These are phyloP conservation scores for Exophiala oligosperma DNA, from an alignment of 2,329 filamentous ascomycete species.

Conservation along the genomic window DNA sequence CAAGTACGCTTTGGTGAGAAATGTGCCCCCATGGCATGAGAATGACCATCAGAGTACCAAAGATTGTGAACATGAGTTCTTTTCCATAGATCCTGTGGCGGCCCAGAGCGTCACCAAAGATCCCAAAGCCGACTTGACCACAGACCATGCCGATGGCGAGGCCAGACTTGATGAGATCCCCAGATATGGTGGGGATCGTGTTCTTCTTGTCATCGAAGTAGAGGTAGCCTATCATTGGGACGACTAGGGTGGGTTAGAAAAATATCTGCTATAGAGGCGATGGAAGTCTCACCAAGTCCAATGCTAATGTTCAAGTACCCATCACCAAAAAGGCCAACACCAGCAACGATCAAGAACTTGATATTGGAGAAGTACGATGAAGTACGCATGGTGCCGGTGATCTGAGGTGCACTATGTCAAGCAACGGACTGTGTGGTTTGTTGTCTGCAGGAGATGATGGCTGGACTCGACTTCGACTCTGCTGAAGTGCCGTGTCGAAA, in stretches of 20 bases:
- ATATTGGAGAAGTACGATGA: conserved; percentile 21
- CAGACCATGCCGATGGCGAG: conserved; percentile 32
- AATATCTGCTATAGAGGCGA: background rate
- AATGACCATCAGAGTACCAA: conserved; percentile 30
- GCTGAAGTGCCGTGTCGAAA: background rate
- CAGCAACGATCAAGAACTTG: conserved; percentile 29
- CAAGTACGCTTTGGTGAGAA: conserved; percentile 18
- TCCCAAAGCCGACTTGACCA: conserved; percentile 32
- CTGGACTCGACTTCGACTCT: too few species aligned
- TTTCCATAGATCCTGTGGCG: conserved; percentile 32
- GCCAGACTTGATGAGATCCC: conserved; percentile 29
- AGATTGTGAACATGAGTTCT: conserved; percentile 30
- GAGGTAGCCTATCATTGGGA: conserved; percentile 32
- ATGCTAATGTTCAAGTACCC: conserved; percentile 33
- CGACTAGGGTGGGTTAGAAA: conserved; percentile 19
- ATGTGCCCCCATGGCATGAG: conserved; percentile 28
- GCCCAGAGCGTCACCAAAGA: conserved; percentile 32
- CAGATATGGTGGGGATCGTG: conserved; percentile 15
- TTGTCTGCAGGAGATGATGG: background rate
- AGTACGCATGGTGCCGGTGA: conserved; percentile 4
- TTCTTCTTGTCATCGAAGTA: conserved; percentile 30
- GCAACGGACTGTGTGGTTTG: too few species aligned
- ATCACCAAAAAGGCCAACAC: conserved; percentile 33
- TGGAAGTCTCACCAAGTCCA: conserved; percentile 28
- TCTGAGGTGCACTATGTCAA: background rate